Base-by-base conservation (phyloP, 805 yeast species). In the Sugiyamaella boreocaroliniensis region DNA sequence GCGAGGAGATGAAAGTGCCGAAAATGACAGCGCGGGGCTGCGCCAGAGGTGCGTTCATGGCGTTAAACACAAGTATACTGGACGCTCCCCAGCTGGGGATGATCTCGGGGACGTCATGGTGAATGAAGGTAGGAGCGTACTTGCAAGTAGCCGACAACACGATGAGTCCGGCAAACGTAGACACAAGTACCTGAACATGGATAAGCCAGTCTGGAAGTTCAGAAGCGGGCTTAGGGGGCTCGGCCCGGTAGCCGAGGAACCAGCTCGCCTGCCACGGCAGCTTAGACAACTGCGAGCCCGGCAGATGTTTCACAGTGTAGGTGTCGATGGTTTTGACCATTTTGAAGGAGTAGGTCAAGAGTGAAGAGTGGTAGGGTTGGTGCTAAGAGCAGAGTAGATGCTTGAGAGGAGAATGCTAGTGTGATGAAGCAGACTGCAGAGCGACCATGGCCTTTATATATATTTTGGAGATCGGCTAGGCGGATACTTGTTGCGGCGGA, bases 11-110 rank as follows among this genome's bases (percentile, higher is more conserved):
- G 52, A 82, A 73, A 48, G 82, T 83, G 4, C 87, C 87, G 43
- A 78, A 41, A 11, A 82, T 47, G 1, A 82, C 68, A 61, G 78
- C 80, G 46, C 87, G 65, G 0, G 89, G 88, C 67, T 83, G 88
- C 0, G 86, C 79, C 45, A 83, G 66, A 1, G 88, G 87, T 0
- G 77, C 76, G 18, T 64, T 73, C n/a, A 70, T 67, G 1, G 79
- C 76, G 61, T 82, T 82, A 65, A 77, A 83, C 43, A 79, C 68
- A 11, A 83, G 68, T 37, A 83, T 76, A 1, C 86, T 84, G 1
- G 82, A 70, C 0, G 89, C 89, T 0, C 83, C 88, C 56, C 66
- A 67, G 15, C 68, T 63, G 2, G 72, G 73, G 14, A 68, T 56
- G 3, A 68, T 34, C 5, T 47, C 53, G 1, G 64, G 61, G 9